Evolutionary conservation across 2,329 filamentous ascomycete species (phyloP).

Genomic region (Curvularia hawaiiensis): DNA sequence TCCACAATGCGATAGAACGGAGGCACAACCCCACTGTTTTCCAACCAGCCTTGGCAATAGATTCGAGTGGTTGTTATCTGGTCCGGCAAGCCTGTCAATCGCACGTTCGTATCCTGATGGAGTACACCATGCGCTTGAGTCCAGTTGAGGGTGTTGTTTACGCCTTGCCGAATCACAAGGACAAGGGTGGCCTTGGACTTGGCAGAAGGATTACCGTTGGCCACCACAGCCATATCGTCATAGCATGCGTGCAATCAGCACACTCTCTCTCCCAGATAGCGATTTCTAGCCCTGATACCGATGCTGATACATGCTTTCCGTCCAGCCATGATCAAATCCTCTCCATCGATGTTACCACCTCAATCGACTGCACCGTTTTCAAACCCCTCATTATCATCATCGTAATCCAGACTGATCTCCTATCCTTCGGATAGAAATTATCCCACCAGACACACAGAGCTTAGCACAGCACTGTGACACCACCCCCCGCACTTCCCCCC

Average conservation of each 20-base stretch:
- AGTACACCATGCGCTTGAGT: background rate
- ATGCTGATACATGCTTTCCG: background rate
- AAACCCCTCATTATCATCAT: background rate
- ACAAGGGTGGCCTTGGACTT: background rate
- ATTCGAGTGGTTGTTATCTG: background rate
- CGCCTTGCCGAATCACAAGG: background rate
- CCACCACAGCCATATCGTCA: background rate
- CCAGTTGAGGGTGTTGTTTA: background rate
- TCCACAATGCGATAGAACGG: background rate
- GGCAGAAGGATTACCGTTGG: background rate
- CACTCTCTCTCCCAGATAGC: background rate
- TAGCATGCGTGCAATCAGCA: background rate
- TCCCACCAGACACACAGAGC: too few relatives aligned
- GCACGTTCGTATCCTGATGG: background rate
- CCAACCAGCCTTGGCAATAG: constrained; percentile 3
- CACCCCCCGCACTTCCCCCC: background rate
- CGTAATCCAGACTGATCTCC: too few relatives aligned
- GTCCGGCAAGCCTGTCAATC: background rate
- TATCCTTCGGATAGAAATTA: too few relatives aligned
- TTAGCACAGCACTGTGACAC: background rate
- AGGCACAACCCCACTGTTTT: constrained; percentile 6
- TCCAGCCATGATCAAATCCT: background rate
- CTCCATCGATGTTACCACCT: background rate
- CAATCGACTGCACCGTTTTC: background rate
- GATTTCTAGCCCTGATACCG: background rate